Evolutionary conservation across 163 green algal genomes (phyloP), one percentile per base, ranked within the genome.

Genomic region (Scenedesmus sp.): DNA sequence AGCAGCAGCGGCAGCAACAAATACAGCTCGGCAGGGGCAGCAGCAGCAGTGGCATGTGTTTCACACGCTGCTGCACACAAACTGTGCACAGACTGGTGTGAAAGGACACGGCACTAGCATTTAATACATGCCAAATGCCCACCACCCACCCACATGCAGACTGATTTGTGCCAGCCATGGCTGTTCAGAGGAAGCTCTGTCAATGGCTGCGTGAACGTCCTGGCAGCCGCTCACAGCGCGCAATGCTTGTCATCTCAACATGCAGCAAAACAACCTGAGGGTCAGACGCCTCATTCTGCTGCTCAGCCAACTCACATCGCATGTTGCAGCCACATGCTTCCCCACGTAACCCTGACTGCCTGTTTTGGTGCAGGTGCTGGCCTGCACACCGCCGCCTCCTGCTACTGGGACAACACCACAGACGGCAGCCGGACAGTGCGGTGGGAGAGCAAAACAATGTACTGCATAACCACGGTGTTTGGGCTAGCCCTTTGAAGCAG

Each of bases 391-490:
- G 96, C 95, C 18, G 95, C 94, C 15, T 97, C 95, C 1, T 98
- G 96, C 87, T 98, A 93, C 91, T 98, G 96, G 96, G 96, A 98
- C 90, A 96, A 94, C 82, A 92, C 92, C 0, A 97, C 95, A 78
- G 95, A 98, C 80, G 95, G 96, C 37, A 97, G 94, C 91, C 91
- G 95, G 3, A 98, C 96, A 78, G 95, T 98, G 42, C 92, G 94
- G 6, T 98, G 96, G 96, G 96, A 98, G 93, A 98, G 97, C 93
- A 98, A 98, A 87, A 95, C 93, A 40, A 96, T 98, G 93, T 98
- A 97, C 89, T 97, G 95, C 93, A 97, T 98, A 37, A 94, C 90
- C 65, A 97, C 96, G 30, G 96, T 98, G 1, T 98, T 97, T 92
- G 96, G 95, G 2, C 84, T 95, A 40, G 93, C 92, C 0, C 92